Conservation (phyloP, 2,329 filamentous ascomycete genomes). For the Scortechinia acanthostroma region DNA sequence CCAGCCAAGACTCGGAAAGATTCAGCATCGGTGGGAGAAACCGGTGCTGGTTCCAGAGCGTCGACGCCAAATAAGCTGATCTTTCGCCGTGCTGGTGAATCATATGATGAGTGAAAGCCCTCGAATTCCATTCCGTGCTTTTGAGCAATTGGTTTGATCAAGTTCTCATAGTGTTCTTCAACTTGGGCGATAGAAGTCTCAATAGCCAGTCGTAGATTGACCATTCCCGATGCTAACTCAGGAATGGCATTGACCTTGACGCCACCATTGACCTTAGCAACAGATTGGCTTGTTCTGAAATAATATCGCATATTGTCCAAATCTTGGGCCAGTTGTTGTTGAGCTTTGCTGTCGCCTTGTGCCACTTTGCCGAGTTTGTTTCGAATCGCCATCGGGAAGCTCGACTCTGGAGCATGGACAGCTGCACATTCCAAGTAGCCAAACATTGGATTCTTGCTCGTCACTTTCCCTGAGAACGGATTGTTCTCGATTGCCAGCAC, state of each 20-base stretch:
- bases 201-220: constrained; percentile 52
- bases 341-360: no score
- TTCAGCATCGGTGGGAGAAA: no score
- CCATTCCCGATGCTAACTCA: constrained; percentile 38
- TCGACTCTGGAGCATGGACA: constrained; percentile 40
- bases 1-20: no score
- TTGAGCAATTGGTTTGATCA: no score
- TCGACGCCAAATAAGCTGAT: no score
- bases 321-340: not conserved
- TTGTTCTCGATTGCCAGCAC: constrained; percentile 55
- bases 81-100: no score
- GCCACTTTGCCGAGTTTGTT: no score
- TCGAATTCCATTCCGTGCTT: no score
- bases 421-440: constrained; percentile 48
- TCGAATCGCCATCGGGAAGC: constrained; percentile 12
- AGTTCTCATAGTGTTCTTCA: no score
- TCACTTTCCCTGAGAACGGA: constrained; percentile 38
- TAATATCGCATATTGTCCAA: not conserved
- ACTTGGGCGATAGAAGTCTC: no score
- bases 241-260: constrained; percentile 52
- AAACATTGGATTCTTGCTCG: constrained; percentile 44
- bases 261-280: constrained; percentile 42
- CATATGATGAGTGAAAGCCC: no score
- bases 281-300: constrained; percentile 43
- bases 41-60: no score